These are phyloP conservation scores for Aureobasidium sp. DNA, from an alignment of 2,329 filamentous ascomycete genomes.

Conservation along the genomic window DNA sequence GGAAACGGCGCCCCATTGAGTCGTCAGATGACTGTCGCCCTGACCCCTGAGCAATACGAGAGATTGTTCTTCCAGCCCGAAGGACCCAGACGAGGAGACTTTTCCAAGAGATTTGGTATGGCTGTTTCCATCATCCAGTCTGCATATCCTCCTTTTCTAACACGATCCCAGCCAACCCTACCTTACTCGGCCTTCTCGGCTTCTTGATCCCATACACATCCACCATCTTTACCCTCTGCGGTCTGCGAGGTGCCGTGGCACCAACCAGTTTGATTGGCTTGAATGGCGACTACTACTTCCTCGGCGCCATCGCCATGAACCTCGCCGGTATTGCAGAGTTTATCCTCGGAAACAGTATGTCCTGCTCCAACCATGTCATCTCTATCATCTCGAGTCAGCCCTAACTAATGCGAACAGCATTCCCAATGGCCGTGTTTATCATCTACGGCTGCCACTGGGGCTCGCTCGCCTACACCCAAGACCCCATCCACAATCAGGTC, in stretches of 20 bases:
- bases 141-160: not conserved
- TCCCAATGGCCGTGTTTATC: slow-evolving; percentile 23
- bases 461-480: slow-evolving; percentile 20
- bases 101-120: slow-evolving; percentile 21
- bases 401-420: slow-evolving; percentile 14
- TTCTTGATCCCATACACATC: slow-evolving; percentile 24
- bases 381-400: not conserved
- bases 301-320: slow-evolving; percentile 21
- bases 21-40: slow-evolving; percentile 20
- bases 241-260: slow-evolving; percentile 17
- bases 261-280: slow-evolving; percentile 18
- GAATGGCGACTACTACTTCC: slow-evolving; percentile 22
- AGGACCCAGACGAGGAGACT: slow-evolving; percentile 18
- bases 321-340: slow-evolving; percentile 23
- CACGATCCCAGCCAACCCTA: slow-evolving; percentile 18
- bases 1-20: slow-evolving; percentile 14
- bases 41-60: slow-evolving; percentile 22
- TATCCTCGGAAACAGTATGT: slow-evolving; percentile 22
- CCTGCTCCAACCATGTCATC: too few relatives aligned
- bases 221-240: slow-evolving; percentile 20
- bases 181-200: slow-evolving; percentile 21
- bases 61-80: slow-evolving; percentile 22
- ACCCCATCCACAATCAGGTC: slow-evolving; percentile 18
- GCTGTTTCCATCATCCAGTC: not conserved
- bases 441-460: slow-evolving; percentile 23